Evolutionary conservation across 257 asterid genomes (phyloP), one percentile per base, ranked within the genome.

Genomic region (Handroanthus guayacan): DNA sequence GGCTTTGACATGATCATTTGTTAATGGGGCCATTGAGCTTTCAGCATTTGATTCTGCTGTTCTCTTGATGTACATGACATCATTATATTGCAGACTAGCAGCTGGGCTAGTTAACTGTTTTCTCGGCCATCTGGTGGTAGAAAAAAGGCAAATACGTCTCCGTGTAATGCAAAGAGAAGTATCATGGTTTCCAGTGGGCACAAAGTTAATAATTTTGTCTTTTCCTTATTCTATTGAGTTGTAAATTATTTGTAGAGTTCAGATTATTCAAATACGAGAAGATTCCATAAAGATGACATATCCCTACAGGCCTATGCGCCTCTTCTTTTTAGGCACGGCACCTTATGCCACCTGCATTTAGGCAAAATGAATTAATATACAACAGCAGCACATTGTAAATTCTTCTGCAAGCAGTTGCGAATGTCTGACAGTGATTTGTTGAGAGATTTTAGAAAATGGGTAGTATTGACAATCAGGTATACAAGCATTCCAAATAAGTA

Each of bases 281-380:
- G 67, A 34, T 62, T 65, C 57, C 45, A 37, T 17, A 18, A 17
- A 8, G 17, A 3, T 65, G 11, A 41, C 9, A 67, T 45, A 12
- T 14, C 47, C 67, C 47, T 62, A 47, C 12, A 47, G 54, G 54
- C n/a, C 14, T 47, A 37, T 13, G 2, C 31, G 14, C 48, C 36
- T 34, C 38, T 36, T 13, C 45, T 5, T 62, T 62, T 34, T 9
- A 34, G 47, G 14, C 45, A 31, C 68, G 38, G 25, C 7, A 4
- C 45, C 12, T 54, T 50, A 54, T 36, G 41, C 67, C 20, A 11
- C 57, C 65, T 71, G 36, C 54, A 44, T 72, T 71, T 62, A 36
- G 67, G 45, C 67, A 66, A 18, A n/a, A 66, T 9, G 54, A 44
- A 66, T 14, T 7, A 4, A 44, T 41, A 44, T 11, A 62, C 12